Conservation (phyloP, 2,329 filamentous ascomycete species). For the Parasarocladium wereldwijsianum region DNA sequence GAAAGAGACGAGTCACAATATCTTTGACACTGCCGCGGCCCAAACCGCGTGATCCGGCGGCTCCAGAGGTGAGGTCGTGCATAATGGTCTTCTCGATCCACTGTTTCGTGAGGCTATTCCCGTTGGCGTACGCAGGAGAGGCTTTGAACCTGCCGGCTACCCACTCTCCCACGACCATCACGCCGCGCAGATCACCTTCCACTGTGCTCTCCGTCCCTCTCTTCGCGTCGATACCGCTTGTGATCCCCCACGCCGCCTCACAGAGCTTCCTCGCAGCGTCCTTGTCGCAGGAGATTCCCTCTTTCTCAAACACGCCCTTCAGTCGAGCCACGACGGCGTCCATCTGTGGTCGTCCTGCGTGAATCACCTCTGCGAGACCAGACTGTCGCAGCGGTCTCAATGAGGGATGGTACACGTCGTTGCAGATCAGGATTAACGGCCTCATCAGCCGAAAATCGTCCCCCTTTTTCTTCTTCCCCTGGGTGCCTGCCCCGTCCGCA, state of each 20-base stretch:
- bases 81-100: slow-evolving; percentile 66
- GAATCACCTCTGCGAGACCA: slow-evolving; percentile 73
- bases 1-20: slow-evolving; percentile 64
- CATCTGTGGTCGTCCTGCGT: slow-evolving; percentile 76
- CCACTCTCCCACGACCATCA: slow-evolving; percentile 83
- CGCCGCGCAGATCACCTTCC: slow-evolving; percentile 61
- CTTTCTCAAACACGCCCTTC: slow-evolving; percentile 73
- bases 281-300: slow-evolving; percentile 75
- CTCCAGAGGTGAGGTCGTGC: slow-evolving; percentile 52
- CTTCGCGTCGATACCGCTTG: slow-evolving; percentile 52
- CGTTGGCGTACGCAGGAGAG: slow-evolving; percentile 22
- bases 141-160: slow-evolving; percentile 57
- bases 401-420: slow-evolving; percentile 88
- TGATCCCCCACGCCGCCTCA: slow-evolving; percentile 71
- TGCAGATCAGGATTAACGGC: slow-evolving; percentile 88
- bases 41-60: slow-evolving; percentile 54
- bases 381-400: slow-evolving; percentile 78
- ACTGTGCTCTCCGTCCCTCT: slow-evolving; percentile 53
- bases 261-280: slow-evolving; percentile 79
- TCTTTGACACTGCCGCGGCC: slow-evolving; percentile 61
- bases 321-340: slow-evolving; percentile 74
- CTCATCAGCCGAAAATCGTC: slow-evolving; percentile 80
- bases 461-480: slow-evolving; percentile 51
- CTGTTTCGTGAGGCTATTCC: slow-evolving; percentile 46
- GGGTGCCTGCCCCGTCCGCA: slow-evolving; percentile 2